These are phyloP conservation scores for Xylaria acuta DNA, from an alignment of 495 filamentous ascomycete genomes.

Conservation along the genomic window DNA sequence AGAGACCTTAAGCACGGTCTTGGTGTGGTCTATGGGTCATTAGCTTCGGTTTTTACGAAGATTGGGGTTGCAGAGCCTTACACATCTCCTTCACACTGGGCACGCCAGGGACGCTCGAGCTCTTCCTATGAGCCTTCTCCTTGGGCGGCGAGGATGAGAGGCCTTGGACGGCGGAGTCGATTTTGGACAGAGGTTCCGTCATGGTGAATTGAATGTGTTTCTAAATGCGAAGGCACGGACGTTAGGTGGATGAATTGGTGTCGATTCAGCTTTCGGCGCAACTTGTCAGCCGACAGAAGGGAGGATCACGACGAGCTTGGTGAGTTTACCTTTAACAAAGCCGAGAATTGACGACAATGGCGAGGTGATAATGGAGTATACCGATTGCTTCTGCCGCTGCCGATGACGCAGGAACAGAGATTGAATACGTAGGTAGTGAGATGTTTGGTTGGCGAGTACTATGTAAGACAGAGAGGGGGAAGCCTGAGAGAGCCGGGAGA, in stretches of 20 bases:
- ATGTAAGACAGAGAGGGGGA: constrained; percentile 28
- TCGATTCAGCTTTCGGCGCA: constrained; percentile 15
- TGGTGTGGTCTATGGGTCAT: constrained; percentile 68
- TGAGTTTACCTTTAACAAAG: constrained; percentile 1
- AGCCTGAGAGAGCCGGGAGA: constrained; percentile 38
- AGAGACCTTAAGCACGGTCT: constrained; percentile 76
- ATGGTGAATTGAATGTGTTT: constrained; percentile 51
- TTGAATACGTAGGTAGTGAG: not conserved
- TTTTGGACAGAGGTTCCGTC: constrained; percentile 76
- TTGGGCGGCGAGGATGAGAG: constrained; percentile 70
- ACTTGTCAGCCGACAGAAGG: not conserved
- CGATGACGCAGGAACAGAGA: not conserved
- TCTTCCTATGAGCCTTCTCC: constrained; percentile 71
- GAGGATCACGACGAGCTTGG: not conserved
- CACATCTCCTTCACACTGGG: constrained; percentile 86
- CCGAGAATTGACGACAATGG: not conserved
- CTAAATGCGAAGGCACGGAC: constrained; percentile 21
- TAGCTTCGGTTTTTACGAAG: constrained; percentile 14
- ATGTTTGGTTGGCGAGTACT: constrained; percentile 10
- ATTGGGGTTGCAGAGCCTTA: constrained; percentile 49
- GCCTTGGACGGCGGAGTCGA: constrained; percentile 86
- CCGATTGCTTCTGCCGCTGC: not conserved
- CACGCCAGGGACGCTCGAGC: constrained; percentile 71
- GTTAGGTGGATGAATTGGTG: constrained; percentile 20
- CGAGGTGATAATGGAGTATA: not conserved